phyloP scores from a whole-genome alignment of 768 basidiomycete genomes.

The Boletus sensibilis region DNA sequence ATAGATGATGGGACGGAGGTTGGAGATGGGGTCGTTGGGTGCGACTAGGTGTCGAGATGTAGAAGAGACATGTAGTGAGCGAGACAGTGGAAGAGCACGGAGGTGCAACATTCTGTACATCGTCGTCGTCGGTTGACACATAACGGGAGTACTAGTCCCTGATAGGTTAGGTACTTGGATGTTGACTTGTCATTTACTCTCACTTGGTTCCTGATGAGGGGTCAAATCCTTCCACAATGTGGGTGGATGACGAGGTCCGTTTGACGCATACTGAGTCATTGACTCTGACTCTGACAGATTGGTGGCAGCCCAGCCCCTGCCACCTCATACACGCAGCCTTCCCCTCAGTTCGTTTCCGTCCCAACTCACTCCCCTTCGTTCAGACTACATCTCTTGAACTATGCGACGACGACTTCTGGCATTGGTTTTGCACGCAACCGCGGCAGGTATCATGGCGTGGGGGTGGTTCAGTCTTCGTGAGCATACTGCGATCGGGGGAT shows the following conservation, averaged over 20 bases:
- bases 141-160: too few relatives aligned
- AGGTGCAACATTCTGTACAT: neutral
- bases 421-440: constrained; percentile 33
- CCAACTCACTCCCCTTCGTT: neutral
- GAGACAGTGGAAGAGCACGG: neutral
- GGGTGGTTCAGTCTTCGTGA: constrained; percentile 29
- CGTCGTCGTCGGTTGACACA: neutral
- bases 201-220: too few relatives aligned
- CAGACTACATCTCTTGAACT: neutral
- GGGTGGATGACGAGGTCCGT: neutral
- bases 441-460: constrained; percentile 36
- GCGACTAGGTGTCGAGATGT: constrained; percentile 47
- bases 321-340: neutral
- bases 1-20: constrained; percentile 79
- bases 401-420: constrained; percentile 16
- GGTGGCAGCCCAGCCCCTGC: neutral
- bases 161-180: too few relatives aligned
- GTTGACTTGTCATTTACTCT: too few relatives aligned
- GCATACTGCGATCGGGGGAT: constrained; percentile 18
- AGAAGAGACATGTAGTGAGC: constrained; percentile 29
- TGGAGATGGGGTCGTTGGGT: constrained; percentile 74
- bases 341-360: neutral
- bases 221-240: too few relatives aligned
- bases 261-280: too few relatives aligned
- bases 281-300: neutral